Evolutionary conservation across 805 yeast genomes (phyloP).

Genomic region (Ogataea saltuana): DNA sequence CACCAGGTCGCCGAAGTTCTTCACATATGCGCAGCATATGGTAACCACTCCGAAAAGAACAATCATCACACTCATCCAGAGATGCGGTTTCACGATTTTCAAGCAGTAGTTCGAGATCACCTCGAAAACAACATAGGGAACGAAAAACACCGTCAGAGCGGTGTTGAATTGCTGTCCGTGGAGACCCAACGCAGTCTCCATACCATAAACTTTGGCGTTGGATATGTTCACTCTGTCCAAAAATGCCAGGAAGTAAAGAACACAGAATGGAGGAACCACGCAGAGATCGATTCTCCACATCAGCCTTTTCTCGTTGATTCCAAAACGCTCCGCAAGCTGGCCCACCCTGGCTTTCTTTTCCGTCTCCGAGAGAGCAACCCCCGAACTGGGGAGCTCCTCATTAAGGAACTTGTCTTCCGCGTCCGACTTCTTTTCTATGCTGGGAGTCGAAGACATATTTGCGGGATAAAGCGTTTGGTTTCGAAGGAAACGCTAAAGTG

Average conservation of each 20-base stretch:
- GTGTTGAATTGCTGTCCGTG: slow-evolving; percentile 60
- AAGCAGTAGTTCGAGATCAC: slow-evolving; percentile 63
- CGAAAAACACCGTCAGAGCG: slow-evolving; percentile 69
- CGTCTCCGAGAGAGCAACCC: slow-evolving; percentile 20
- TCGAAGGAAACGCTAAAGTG: too few relatives aligned
- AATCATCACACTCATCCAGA: slow-evolving; percentile 62
- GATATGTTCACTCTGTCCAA: slow-evolving; percentile 81
- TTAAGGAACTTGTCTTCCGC: slow-evolving; percentile 17
- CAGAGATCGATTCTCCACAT: slow-evolving; percentile 68
- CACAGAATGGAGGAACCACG: slow-evolving; percentile 74
- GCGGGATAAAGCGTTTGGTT: not conserved
- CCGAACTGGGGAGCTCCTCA: slow-evolving; percentile 12
- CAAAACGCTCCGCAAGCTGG: slow-evolving; percentile 43
- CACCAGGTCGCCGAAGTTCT: slow-evolving; percentile 57
- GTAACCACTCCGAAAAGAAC: slow-evolving; percentile 63
- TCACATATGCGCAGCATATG: slow-evolving; percentile 65
- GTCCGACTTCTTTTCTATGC: slow-evolving; percentile 22
- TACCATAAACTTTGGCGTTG: slow-evolving; percentile 75
- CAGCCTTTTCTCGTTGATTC: slow-evolving; percentile 54
- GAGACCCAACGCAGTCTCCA: slow-evolving; percentile 55
- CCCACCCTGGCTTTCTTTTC: slow-evolving; percentile 34
- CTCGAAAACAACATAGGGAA: slow-evolving; percentile 67
- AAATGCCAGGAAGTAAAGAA: slow-evolving; percentile 73
- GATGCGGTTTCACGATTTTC: slow-evolving; percentile 60
- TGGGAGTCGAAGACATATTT: slow-evolving; percentile 20